These are phyloP conservation scores for Xylariaceae sp. DNA, from an alignment of 2,329 filamentous ascomycete species.

Conservation along the genomic window DNA sequence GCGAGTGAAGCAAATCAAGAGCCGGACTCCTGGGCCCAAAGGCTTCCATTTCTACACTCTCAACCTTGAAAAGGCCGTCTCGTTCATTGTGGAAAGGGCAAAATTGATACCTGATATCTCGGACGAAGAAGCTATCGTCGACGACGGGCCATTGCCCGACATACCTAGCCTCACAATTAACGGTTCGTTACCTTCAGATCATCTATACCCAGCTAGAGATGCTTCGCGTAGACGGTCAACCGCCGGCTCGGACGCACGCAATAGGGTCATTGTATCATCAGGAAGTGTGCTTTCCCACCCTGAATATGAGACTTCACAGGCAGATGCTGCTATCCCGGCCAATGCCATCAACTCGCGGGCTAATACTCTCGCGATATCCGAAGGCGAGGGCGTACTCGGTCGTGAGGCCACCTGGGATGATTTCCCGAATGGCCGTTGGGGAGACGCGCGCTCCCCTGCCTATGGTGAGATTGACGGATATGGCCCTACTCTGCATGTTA, in stretches of 20 bases:
- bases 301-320: constrained; percentile 68
- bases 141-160: constrained; percentile 40
- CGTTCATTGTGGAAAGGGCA: constrained; percentile 83
- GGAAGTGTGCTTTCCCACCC: constrained; percentile 55
- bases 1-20: constrained; percentile 64
- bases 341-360: constrained; percentile 72
- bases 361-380: constrained; percentile 87
- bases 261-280: constrained; percentile 74
- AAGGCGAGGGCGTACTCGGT: constrained; percentile 84
- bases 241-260: constrained; percentile 79
- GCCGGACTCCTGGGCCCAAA: constrained; percentile 54
- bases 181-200: constrained; percentile 34
- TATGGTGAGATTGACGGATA: constrained; percentile 99
- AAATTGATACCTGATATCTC: constrained; percentile 64
- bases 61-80: constrained; percentile 93
- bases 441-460: constrained; percentile 85
- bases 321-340: constrained; percentile 72
- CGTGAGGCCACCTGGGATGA: constrained; percentile 98
- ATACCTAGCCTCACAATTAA: constrained; percentile 51
- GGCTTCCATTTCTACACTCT: constrained; percentile 98
- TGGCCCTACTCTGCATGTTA: constrained; percentile 90
- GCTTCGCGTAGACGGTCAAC: constrained; percentile 62
- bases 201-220: constrained; percentile 32
- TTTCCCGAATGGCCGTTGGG: constrained; percentile 94
- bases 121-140: constrained; percentile 47